These are phyloP conservation scores for Eucalyptus sideroxylon DNA, from an alignment of 345 rosid species.

Conservation along the genomic window DNA sequence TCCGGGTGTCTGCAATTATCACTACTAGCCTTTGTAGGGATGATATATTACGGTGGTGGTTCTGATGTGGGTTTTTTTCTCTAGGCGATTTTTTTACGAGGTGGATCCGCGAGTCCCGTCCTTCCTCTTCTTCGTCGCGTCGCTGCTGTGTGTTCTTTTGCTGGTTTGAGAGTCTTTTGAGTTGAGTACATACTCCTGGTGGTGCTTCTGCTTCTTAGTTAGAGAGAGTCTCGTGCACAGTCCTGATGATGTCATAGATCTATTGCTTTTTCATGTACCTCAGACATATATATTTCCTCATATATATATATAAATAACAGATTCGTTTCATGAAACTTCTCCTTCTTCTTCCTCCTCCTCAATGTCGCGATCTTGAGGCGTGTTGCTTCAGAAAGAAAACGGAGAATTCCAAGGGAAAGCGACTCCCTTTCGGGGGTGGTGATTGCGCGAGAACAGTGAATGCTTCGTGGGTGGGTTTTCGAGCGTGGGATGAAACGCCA, in stretches of 20 bases:
- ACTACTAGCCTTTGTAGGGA: background rate
- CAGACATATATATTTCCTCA: background rate
- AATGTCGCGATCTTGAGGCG: background rate
- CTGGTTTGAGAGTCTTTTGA: background rate
- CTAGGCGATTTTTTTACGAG: background rate
- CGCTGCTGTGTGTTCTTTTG: background rate
- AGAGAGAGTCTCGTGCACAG: background rate
- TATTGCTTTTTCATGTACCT: background rate
- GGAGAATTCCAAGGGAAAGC: background rate
- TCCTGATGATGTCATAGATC: background rate
- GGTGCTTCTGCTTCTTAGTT: background rate
- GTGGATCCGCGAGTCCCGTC: background rate
- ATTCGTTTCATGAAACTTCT: background rate
- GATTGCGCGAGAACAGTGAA: background rate
- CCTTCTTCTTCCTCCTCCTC: fast-evolving
- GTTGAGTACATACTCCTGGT: background rate
- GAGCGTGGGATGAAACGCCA: background rate
- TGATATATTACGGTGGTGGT: background rate
- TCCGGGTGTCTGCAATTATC: background rate
- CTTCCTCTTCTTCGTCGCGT: background rate
- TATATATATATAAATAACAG: background rate
- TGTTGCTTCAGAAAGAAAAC: no score
- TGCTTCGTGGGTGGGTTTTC: background rate
- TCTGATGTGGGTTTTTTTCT: background rate
- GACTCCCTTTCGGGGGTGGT: background rate